Base-by-base conservation (phyloP, 805 yeast species). In the Vanderwaltozyma polyspora region DNA sequence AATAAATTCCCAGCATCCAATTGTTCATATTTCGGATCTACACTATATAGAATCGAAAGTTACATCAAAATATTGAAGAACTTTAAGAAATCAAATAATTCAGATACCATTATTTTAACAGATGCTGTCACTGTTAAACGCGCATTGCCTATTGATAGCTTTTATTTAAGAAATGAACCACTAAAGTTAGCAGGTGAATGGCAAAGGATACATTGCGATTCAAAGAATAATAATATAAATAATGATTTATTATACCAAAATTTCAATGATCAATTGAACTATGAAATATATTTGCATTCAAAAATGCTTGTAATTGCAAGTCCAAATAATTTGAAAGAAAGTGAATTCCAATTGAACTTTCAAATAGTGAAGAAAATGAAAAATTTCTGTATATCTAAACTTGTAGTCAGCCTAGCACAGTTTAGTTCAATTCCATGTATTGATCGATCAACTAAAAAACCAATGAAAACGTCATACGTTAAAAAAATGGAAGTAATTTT, bases 101-200 rank as follows among this genome's bases (percentile, higher is more conserved):
- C 23, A 28, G 49, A 45, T 25, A 41, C 45, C 10, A 21, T 40
- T 11, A 28, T 46, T 10, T 26, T 46, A 25, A 41, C 49, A 1
- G 44, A 41, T 18, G 31, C 35, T 14, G 31, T 46, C 13, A 23
- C 30, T 16, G 37, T 43, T 19, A 38, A 41, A 21, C 36, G 45
- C 28, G 43, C 43, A 5, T 31, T 40, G 12, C 38, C 43, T 12
- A 24, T 33, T 11, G 28, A 30, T 11, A 23, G 24, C 19, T 30
- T 26, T 17, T 13, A 22, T 25, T 25, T 40, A 6, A 33, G 38
- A 26, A 36, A 43, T 19, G 45, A 43, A 28, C 29, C 36, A 5
- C 13, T 30, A 10, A 34, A 19, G 13, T 13, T 25, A 26, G 12
- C 11, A 22, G 34, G 40, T 25, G 22, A 22, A 18, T 42, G 46